Conservation (phyloP, 2,329 filamentous ascomycete genomes). For the Albophoma yamanashiensis region DNA sequence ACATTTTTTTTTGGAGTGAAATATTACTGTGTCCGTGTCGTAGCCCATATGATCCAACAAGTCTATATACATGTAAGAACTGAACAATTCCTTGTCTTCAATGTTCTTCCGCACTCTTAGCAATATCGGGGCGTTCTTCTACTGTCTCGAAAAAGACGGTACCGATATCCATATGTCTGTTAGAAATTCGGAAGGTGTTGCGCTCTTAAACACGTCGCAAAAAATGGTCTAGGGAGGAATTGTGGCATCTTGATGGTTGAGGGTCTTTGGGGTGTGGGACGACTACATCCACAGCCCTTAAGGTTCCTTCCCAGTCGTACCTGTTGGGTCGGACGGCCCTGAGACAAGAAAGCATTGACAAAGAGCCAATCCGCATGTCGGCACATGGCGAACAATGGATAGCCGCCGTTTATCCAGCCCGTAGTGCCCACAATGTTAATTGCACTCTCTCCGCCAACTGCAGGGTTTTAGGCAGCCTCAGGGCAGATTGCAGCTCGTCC, state of each 20-base stretch:
- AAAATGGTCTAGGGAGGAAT: neutral
- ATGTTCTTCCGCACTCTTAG: neutral
- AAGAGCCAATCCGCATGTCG: too few relatives aligned
- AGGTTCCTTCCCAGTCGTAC: too few relatives aligned
- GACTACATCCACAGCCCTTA: neutral
- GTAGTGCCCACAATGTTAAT: too few relatives aligned
- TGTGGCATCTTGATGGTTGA: neutral
- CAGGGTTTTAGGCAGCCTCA: too few relatives aligned
- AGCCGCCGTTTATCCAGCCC: too few relatives aligned
- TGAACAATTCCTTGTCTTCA: neutral
- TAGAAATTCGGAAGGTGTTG: neutral
- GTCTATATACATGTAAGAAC: neutral
- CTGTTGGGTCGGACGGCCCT: too few relatives aligned
- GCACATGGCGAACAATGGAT: too few relatives aligned
- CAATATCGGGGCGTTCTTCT: neutral
- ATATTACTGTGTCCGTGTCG: neutral
- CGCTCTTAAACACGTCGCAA: neutral
- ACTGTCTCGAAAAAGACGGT: neutral
- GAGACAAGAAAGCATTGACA: too few relatives aligned
- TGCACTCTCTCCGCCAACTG: too few relatives aligned
- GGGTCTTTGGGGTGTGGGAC: neutral
- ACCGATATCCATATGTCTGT: neutral
- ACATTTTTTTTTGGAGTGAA: too few relatives aligned
- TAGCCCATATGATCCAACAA: neutral
- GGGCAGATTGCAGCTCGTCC: too few relatives aligned